Percentiles rank a stretch among this genome's conserved stretches.
These are phyloP conservation scores for Diaporthe velutina DNA, from an alignment of 2,329 filamentous ascomycete genomes.

Conservation along the genomic window DNA sequence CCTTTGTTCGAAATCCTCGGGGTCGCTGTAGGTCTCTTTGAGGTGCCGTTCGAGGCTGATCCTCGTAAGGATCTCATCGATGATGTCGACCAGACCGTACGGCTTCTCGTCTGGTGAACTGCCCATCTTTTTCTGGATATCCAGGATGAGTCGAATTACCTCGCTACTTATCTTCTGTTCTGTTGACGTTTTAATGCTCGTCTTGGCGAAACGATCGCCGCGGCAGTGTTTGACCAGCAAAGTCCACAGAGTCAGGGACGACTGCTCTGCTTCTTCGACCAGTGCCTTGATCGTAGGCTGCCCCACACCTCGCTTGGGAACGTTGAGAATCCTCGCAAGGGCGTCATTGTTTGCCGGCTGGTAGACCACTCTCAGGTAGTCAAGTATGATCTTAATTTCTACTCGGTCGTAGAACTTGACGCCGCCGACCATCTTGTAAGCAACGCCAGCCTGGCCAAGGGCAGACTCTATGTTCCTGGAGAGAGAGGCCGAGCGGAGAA, in stretches of 20 bases:
- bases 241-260: conserved; percentile 79
- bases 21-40: conserved; percentile 75
- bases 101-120: conserved; percentile 47
- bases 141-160: conserved; percentile 59
- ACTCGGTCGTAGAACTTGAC: conserved; percentile 91
- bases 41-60: conserved; percentile 82
- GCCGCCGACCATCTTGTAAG: conserved; percentile 93
- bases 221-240: conserved; percentile 71
- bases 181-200: conserved; percentile 62
- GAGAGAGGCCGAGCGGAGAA: conserved; percentile 86
- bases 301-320: conserved; percentile 84
- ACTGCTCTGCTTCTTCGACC: conserved; percentile 80
- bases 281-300: conserved; percentile 81
- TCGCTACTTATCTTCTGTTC: conserved; percentile 67
- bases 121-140: conserved; percentile 49
- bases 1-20: conserved; percentile 80
- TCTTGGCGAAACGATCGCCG: conserved; percentile 61
- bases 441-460: conserved; percentile 82
- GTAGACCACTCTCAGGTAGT: conserved; percentile 88
- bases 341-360: conserved; percentile 91
- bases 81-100: conserved; percentile 60
- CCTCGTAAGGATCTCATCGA: conserved; percentile 70
- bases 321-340: conserved; percentile 85
- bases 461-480: conserved; percentile 89
- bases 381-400: conserved; percentile 88